Percentiles rank a stretch among this genome's conserved stretches.
Evolutionary conservation across 2,329 filamentous ascomycete species (phyloP).

Genomic region (Diplodia intermedia): DNA sequence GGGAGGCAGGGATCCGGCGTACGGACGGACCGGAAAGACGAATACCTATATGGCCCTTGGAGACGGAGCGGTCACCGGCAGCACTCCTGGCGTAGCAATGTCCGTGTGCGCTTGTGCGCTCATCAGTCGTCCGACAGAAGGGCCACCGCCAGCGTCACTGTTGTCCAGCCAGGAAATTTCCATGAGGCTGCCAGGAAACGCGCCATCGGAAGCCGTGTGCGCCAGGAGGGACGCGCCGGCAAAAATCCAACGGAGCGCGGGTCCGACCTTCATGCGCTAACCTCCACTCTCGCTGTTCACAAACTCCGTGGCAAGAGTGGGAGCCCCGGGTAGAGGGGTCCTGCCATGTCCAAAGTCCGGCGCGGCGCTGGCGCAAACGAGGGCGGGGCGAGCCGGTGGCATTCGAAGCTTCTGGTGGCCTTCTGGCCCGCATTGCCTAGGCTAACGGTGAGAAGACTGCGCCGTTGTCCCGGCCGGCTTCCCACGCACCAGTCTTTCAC

Average conservation of each 20-base stretch:
- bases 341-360: background rate
- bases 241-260: background rate
- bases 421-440: background rate
- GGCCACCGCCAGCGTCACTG: background rate
- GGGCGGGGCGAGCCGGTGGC: background rate
- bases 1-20: background rate
- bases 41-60: background rate
- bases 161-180: background rate
- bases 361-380: background rate
- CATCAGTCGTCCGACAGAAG: background rate
- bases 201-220: constrained; percentile 7
- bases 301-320: background rate
- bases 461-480: background rate
- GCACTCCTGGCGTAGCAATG: background rate
- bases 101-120: background rate
- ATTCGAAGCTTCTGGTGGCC: constrained; percentile 1
- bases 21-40: background rate
- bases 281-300: background rate
- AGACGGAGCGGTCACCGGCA: background rate
- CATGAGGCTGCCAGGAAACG: background rate
- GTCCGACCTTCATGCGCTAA: background rate
- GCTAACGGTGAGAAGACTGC: background rate
- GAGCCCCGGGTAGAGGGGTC: background rate
- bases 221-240: constrained; percentile 3
- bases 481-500: background rate